Evolutionary conservation across 2,329 filamentous ascomycete species (phyloP), one percentile per base, ranked within the genome.

Genomic region (Pochonia chlamydosporia): DNA sequence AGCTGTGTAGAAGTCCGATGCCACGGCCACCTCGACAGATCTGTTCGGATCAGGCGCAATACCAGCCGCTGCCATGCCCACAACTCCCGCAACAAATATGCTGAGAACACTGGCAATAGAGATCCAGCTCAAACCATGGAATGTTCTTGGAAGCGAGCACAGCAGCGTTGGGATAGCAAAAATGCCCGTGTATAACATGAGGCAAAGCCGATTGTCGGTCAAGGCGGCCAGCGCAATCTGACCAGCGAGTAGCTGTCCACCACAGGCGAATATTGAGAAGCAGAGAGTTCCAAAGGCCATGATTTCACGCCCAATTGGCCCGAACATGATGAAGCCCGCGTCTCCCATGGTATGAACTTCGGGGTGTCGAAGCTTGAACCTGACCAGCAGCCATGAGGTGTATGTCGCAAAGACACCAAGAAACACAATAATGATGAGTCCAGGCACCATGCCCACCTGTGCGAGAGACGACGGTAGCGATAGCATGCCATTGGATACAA

Each of bases 291-390:
- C 74, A 16, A 62, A 66, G 25, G 66, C 67, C 31, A 79, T 65
- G 11, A 78, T 51, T 52, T 76, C 75, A 21, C 74, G 68, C 1
- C 77, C 76, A 5, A 73, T 49, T 2, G 67, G 70, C 3, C 78
- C 78, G 46, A 79, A 77, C 18, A 81, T 64, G 44, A 79, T 70
- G 36, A 61, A 62, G 14, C 77, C 77, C 0, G 75, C 76, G 51
- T 81, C 77, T 36, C 77, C 76, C 63, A 80, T 79, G 44, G 72
- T 73, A 54, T 81, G 78, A 3, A 80, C 75, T 50, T 78, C 67
- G 1, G 72, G 71, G 54, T 79, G 76, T 13, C 66, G 63, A 26
- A 77, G 53, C 55, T 80, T 80, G 63, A 80, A 80, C 47, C 72
- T 57, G 28, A 76, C 71, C 8, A 76, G 63, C 16, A 75, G 56